Evolutionary conservation across 2,329 filamentous ascomycete genomes (phyloP), one percentile per base, ranked within the genome.

Genomic region (Curvularia eragrostidis): DNA sequence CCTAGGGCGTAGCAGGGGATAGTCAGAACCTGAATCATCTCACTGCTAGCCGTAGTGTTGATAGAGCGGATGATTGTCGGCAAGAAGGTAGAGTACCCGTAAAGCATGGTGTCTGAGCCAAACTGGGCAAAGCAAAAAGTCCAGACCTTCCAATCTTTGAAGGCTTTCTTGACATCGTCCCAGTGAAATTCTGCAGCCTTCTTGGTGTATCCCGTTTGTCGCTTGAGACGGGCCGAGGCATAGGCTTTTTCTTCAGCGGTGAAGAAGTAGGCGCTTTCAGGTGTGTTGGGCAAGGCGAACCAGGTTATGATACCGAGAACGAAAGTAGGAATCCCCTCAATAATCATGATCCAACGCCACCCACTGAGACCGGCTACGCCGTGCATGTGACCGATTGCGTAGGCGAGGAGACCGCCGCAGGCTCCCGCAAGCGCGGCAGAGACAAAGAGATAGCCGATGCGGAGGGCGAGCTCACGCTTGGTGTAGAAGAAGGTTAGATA

Each of bases 401-500:
- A 92, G 0, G 90, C 90, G 15, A 93, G 79, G 13, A 93, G 77
- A 0, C 91, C 91, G 5, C 90, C 90, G 23, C 87, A 84, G 1
- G 88, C 90, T 2, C 90, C 90, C 0, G 89, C 89, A 3, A 91
- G 79, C 1, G 90, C 89, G 1, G 89, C 85, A 42, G 83, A 85
- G 49, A 89, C 87, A 69, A 92, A 91, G 0, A 93, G 81, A 65
- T 91, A 91, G 1, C 88, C 89, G 3, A 91, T 87, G 2, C 90
- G 85, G 41, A 91, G 77, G 4, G 89, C 89, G 1, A 92, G 83
- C 75, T 93, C 90, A 26, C 83, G 82, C 69, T 89, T 89, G 46
- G 86, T 89, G 77, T 93, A 93, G 80, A 91, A 92, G 63, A 91
- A 84, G 0, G 89, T 91, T 18, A 93, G 81, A 65, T 91, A 91